Base-by-base conservation (phyloP, 2,329 filamentous ascomycete species). In the Trichoderma sp. region DNA sequence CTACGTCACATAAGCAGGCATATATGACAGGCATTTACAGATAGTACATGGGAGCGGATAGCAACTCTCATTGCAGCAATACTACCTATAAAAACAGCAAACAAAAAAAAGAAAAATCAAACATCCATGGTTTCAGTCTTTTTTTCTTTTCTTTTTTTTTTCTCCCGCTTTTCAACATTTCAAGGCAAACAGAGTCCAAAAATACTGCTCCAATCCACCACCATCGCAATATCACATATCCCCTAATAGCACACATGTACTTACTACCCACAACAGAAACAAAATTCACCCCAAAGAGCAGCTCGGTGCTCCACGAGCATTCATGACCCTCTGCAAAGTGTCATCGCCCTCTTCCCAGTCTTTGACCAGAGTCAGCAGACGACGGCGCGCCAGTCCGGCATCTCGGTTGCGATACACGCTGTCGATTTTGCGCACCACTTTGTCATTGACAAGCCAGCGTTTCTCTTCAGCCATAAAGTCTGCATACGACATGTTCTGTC, bases 351-450 rank as follows among this genome's bases (percentile, higher is more conserved):
- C 78, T 50, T 80, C 75, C 80, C 80, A 82, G 45, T 77, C 72
- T 64, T 81, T 81, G 22, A 78, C 73, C 67, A 81, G 71, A 34
- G 73, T 76, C 73, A 78, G 69, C 39, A 78, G 68, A 17, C 76
- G 75, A 1, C 78, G 73, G n/a, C 79, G 74, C 7, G 78, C 78
- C 58, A 76, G 70, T 5, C 77, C 78, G 12, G 77, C 77, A 66
- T 82, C 79, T 10, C 78, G 74, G 63, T 81, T 82, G 13, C 80
- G 78, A 67, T 82, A 82, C 39, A 81, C 80, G 17, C 79, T 81
- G 69, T 82, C 80, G 57, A 82, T 81, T 68, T 80, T 78, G 48
- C 80, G 74, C 19, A 82, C 79, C 65, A 80, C 80, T 7, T 74
- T 75, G 70, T 83, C 78, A 67, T 75, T 81, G 50, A 78, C 71